Conservation (phyloP, 306 rosid species). For the Sphenostylis stenocarpa region DNA sequence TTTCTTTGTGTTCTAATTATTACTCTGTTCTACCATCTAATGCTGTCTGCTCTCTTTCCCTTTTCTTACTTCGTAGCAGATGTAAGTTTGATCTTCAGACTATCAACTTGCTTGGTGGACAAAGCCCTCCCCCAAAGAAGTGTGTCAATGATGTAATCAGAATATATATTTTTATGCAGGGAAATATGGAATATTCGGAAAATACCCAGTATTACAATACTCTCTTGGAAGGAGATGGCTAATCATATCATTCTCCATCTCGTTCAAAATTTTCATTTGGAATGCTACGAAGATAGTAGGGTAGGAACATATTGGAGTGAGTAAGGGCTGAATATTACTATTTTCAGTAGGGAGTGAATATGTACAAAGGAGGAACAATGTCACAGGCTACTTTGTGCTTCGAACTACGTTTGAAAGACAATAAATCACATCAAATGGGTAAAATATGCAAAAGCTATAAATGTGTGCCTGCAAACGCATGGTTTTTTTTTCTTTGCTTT, state of each 20-base stretch:
- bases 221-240: not conserved
- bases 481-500: not conserved
- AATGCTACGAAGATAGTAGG: not conserved
- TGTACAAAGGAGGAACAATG: conserved; percentile 28
- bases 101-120: conserved; percentile 11
- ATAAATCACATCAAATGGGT: not conserved
- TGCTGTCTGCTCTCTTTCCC: not conserved
- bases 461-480: too few relatives aligned
- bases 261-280: conserved; percentile 18
- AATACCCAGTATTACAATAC: not conserved
- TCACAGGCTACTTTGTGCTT: not conserved
- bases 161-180: not conserved
- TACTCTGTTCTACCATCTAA: not conserved
- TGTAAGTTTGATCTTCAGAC: conserved; percentile 13
- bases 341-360: conserved; percentile 31
- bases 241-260: conserved; percentile 1
- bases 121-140: not conserved
- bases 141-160: not conserved
- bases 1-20: not conserved
- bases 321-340: conserved; percentile 19
- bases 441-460: not conserved
- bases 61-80: conserved; percentile 16
- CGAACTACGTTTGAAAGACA: not conserved
- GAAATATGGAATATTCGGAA: not conserved
- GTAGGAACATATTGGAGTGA: not conserved